Evolutionary conservation across 2,329 filamentous ascomycete genomes (phyloP), one percentile per base, ranked within the genome.

Genomic region (Arthrobotrys conoides): DNA sequence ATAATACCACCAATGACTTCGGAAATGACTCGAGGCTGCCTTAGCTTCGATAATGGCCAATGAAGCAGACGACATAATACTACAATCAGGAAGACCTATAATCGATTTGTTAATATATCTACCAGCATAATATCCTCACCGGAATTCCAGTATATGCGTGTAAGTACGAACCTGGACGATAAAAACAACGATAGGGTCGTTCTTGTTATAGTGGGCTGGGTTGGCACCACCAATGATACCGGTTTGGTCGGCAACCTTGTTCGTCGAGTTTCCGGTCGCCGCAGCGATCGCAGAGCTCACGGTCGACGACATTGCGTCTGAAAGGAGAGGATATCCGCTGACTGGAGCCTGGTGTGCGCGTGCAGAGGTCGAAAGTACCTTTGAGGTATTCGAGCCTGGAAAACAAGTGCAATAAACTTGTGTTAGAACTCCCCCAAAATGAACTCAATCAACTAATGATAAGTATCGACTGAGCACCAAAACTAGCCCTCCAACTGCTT

Each of bases 1-100:
- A 97, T 84, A 82, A 96, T 93, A 67, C 92, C 93, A n/a, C 91
- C 92, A 70, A 95, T 90, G 75, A 96, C 92, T 85, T 96, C 93
- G 63, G 92, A 91, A 82, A 96, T 94, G 81, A 96, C 93, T 57
- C 91, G 90, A 80, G 93, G 93, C 83, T 96, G 93, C 71, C 91
- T 90, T 63, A 96, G 87, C 82, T 90, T 91, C 81, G 91, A 91
- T 4, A 95, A 88, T 9, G 92, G 93, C 85, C 89, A 94, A 83
- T 95, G 92, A 20, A 94, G 86, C 53, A 92, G 84, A 36, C 91
- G 90, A 82, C 91, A 93, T 84, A 93, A 89, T 72, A 92, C 88
- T 82, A 94, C 90, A 82, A 94, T 93, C 76, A 94, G 91, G 76
- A 87, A 87, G 27, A 90, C 89, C 89, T 94, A 55, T 30, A 27